Percentiles rank a stretch among this genome's conserved stretches.
Evolutionary conservation across 139 green algal genomes (phyloP).

Genomic region (Tetradesmus obliquus): DNA sequence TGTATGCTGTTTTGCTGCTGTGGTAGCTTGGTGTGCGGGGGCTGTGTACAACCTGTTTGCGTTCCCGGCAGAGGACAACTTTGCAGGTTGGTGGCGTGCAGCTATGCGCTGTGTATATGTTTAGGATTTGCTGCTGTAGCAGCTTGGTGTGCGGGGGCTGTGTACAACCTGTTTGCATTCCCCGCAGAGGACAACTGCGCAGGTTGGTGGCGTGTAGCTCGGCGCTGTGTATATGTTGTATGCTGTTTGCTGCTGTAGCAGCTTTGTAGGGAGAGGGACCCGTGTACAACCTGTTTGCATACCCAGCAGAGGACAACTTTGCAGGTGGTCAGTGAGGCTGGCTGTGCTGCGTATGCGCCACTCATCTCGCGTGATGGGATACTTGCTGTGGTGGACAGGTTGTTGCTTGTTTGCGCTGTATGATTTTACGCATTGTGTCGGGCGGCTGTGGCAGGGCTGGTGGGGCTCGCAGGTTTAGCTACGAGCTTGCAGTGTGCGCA

Average conservation of each 20-base stretch:
- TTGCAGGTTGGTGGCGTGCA: conserved; percentile 50
- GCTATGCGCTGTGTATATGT: too few relatives aligned
- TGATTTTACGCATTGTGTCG: too few relatives aligned
- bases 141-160: background rate
- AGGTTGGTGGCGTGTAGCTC: conserved; percentile 1
- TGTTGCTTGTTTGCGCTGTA: too few relatives aligned
- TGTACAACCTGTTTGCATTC: conserved; percentile 79
- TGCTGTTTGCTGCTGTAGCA: too few relatives aligned
- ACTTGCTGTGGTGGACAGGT: too few relatives aligned
- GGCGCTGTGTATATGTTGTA: background rate
- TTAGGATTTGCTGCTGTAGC: background rate
- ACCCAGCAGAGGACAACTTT: conserved; percentile 84
- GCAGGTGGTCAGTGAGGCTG: conserved; percentile 47
- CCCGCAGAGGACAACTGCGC: conserved; percentile 83
- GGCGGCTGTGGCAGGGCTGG: too few relatives aligned
- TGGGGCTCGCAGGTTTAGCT: background rate
- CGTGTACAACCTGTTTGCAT: conserved; percentile 76
- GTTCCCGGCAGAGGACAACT: conserved; percentile 84
- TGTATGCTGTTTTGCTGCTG: background rate
- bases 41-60: conserved; percentile 73
- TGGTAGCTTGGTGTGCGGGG: background rate
- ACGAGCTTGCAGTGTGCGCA: background rate
- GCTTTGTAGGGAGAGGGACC: background rate
- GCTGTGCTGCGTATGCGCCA: background rate
- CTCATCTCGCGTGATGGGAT: too few relatives aligned